Base-by-base conservation (phyloP, 805 yeast genomes). In the Lipomyces oligophaga region DNA sequence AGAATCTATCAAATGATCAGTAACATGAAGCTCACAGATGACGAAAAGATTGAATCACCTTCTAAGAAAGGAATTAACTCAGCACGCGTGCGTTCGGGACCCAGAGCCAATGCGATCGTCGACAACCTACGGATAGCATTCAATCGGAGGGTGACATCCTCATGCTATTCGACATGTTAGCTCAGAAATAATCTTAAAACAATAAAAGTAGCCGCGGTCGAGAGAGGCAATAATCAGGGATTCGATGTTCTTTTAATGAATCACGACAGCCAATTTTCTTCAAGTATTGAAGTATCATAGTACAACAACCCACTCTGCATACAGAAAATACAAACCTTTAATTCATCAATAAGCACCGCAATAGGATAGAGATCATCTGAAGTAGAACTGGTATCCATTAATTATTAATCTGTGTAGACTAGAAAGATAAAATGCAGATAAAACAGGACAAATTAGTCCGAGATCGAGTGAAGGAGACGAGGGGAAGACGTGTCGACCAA, bases 341-440 rank as follows among this genome's bases (percentile, higher is more conserved):
- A 77, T 68, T 94, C 99, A 66, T 94, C 98, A 86, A 93, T 88
- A 50, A 93, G 77, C 58, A 93, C 76, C 13, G 98, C 98, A 67
- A 93, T 78, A 36, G 99, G 98, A 63, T 86, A 90, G 47, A 93
- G 76, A 59, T 82, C 88, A 63, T 81, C 68, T 16, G 49, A 28
- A 6, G 44, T n/a, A 26, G 37, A 16, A 30, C 43, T 45, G 27
- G 38, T 18, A 30, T 39, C 43, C 47, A 49, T 45, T n/a, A n/a
- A n/a, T n/a, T n/a, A n/a, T n/a, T 26, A 13, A 22, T 8, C 6
- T 7, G n/a, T n/a, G n/a, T n/a, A n/a, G n/a, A n/a, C n/a, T n/a
- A n/a, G n/a, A n/a, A n/a, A n/a, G n/a, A n/a, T n/a, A n/a, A n/a
- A n/a, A n/a, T n/a, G n/a, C n/a, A n/a, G n/a, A n/a, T n/a, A n/a